Evolutionary conservation across 1,139 yeast species (phyloP).

Genomic region (Nakaseomyces kungkrabaensis): DNA sequence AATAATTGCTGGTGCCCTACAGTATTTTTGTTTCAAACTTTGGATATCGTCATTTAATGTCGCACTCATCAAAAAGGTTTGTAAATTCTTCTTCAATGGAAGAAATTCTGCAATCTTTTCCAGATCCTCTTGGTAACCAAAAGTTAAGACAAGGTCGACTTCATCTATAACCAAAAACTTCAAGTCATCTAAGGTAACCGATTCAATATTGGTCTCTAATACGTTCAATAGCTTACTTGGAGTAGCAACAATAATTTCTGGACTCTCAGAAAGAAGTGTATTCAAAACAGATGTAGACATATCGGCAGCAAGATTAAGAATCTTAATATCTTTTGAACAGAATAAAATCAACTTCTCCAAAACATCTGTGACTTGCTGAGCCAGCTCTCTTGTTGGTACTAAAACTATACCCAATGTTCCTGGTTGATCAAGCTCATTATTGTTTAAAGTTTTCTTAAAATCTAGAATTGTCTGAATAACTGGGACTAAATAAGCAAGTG

Average conservation of each 20-base stretch:
- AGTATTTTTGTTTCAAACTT: conserved; percentile 62
- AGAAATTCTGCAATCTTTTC: conserved; percentile 50
- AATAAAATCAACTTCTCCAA: conserved; percentile 57
- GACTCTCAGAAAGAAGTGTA: conserved; percentile 60
- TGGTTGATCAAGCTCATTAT: conserved; percentile 18
- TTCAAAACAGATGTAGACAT: conserved; percentile 63
- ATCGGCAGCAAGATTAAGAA: conserved; percentile 66
- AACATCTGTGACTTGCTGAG: conserved; percentile 72
- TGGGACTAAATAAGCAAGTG: conserved; percentile 76
- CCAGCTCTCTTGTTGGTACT: conserved; percentile 80
- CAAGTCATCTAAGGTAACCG: conserved; percentile 44
- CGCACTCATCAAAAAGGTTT: conserved; percentile 93
- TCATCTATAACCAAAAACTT: conserved; percentile 83
- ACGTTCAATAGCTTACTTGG: conserved; percentile 67
- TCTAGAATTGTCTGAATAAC: conserved; percentile 57
- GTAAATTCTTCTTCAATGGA: conserved; percentile 67
- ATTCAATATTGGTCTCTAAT: conserved; percentile 37
- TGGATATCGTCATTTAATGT: conserved; percentile 83
- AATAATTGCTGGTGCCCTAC: conserved; percentile 78
- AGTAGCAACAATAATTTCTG: conserved; percentile 78
- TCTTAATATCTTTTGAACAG: conserved; percentile 57
- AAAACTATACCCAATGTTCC: conserved; percentile 48
- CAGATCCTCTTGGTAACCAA: conserved; percentile 86
- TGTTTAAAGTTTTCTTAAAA: conserved; percentile 23
- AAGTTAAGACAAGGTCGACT: conserved; percentile 83